Evolutionary conservation across 176 grass and related monocot species (phyloP).

Genomic region (Poa annua): DNA sequence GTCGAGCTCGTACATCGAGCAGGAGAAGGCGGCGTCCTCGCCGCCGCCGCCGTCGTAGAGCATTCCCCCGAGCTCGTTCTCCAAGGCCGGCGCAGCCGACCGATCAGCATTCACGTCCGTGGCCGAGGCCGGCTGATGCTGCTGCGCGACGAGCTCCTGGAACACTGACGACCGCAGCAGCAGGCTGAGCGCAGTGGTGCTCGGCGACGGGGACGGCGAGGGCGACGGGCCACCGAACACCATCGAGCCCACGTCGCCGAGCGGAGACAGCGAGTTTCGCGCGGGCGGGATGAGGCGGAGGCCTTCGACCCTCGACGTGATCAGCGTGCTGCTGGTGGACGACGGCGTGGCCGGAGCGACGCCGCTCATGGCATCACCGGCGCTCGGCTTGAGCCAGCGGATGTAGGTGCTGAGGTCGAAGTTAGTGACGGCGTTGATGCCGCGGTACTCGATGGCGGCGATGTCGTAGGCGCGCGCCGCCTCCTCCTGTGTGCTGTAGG

Average conservation of each 20-base stretch:
- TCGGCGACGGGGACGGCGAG: slow-evolving; percentile 39
- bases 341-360: not conserved
- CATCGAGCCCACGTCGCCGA: slow-evolving; percentile 20
- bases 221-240: slow-evolving; percentile 1
- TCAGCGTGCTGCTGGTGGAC: not conserved
- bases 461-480: slow-evolving; percentile 80
- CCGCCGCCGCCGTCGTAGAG: not conserved
- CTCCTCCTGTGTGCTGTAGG: slow-evolving; percentile 70
- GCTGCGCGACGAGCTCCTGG: slow-evolving; percentile 56
- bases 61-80: not conserved
- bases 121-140: not conserved
- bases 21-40: slow-evolving; percentile 34
- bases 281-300: slow-evolving; percentile 22
- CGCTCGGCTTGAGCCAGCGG: slow-evolving; percentile 67
- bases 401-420: slow-evolving; percentile 82
- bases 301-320: slow-evolving; percentile 1
- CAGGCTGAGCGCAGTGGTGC: slow-evolving; percentile 62
- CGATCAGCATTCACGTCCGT: not conserved
- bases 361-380: not conserved
- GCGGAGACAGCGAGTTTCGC: not conserved
- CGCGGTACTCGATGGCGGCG: slow-evolving; percentile 75
- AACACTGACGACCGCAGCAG: slow-evolving; percentile 65
- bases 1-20: slow-evolving; percentile 53
- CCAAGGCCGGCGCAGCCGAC: not conserved
- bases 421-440: slow-evolving; percentile 82